Percentiles rank a stretch among this genome's conserved stretches.
These are phyloP conservation scores for Geotrichum klebahnii DNA, from an alignment of 1,139 yeast genomes.

Conservation along the genomic window DNA sequence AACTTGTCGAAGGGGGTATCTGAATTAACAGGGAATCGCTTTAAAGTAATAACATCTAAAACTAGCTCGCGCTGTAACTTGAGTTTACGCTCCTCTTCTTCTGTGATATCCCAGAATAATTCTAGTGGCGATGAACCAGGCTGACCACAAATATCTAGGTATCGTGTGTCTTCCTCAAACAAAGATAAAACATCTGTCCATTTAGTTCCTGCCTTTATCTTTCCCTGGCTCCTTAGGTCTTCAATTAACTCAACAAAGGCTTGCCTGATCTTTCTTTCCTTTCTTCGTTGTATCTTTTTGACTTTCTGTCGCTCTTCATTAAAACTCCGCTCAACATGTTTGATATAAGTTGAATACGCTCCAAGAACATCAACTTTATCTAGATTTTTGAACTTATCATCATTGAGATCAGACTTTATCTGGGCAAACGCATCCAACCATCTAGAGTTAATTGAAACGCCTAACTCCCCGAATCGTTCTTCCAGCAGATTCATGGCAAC, in stretches of 20 bases:
- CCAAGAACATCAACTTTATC: conserved; percentile 58
- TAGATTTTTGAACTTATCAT: conserved; percentile 54
- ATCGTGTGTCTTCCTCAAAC: conserved; percentile 56
- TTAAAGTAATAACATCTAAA: conserved; percentile 48
- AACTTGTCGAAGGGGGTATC: conserved; percentile 31
- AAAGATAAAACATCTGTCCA: conserved; percentile 56
- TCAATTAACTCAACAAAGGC: conserved; percentile 50
- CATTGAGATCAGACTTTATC: conserved; percentile 48
- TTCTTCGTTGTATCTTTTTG: conserved; percentile 43
- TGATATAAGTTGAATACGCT: conserved; percentile 50
- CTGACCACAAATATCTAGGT: conserved; percentile 63
- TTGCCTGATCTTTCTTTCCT: conserved; percentile 64
- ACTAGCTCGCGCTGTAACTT: conserved; percentile 59
- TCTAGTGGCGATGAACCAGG: conserved; percentile 79
- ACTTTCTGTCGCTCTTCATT: conserved; percentile 41
- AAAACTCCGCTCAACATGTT: conserved; percentile 42
- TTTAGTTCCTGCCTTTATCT: conserved; percentile 52
- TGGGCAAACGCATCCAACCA: conserved; percentile 49
- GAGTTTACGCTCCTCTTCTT: conserved; percentile 54
- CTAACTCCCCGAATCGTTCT: conserved; percentile 35
- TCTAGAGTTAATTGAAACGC: conserved; percentile 34
- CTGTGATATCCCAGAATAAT: conserved; percentile 70
- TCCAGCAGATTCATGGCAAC: conserved; percentile 28
- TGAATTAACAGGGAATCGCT: conserved; percentile 25
- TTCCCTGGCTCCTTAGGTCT: conserved; percentile 40